These are phyloP conservation scores for Ilyonectria destructans DNA, from an alignment of 2,329 filamentous ascomycete species.

Conservation along the genomic window DNA sequence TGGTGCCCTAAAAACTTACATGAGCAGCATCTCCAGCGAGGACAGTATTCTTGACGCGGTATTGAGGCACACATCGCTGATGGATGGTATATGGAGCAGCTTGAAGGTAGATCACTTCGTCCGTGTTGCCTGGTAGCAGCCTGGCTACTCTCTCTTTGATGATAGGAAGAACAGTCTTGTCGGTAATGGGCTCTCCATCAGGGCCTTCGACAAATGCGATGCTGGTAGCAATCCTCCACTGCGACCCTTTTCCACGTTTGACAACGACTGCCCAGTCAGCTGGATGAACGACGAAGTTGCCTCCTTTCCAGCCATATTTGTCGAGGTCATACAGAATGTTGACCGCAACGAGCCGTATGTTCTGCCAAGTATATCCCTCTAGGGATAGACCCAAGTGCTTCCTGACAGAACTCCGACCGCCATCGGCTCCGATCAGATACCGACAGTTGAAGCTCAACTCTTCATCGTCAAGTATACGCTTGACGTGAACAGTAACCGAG, in stretches of 20 bases:
- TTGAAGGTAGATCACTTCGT: constrained; percentile 13
- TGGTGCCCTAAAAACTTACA: constrained; percentile 9
- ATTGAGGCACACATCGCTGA: constrained; percentile 16
- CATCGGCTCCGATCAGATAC: constrained; percentile 15
- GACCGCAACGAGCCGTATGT: constrained; percentile 13
- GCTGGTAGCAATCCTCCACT: constrained; percentile 19
- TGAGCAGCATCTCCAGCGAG: constrained; percentile 18
- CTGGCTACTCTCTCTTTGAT: constrained; percentile 14
- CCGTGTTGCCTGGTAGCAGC: constrained; percentile 13
- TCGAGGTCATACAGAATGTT: constrained; percentile 17
- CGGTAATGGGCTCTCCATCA: constrained; percentile 10
- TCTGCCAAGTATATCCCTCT: constrained; percentile 17
- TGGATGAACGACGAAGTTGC: constrained; percentile 15
- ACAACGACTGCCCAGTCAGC: constrained; percentile 18
- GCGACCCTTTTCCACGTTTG: constrained; percentile 16
- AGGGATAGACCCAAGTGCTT: constrained; percentile 14
- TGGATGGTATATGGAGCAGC: constrained; percentile 17
- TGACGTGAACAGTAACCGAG: constrained; percentile 14
- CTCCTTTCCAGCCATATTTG: constrained; percentile 15
- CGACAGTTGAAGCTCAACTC: constrained; percentile 12
- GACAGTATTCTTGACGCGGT: constrained; percentile 16
- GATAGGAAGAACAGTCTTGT: constrained; percentile 13
- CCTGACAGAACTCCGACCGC: constrained; percentile 16
- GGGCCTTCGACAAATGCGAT: constrained; percentile 8
- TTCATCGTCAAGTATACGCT: constrained; percentile 11